Conservation (phyloP, 2,329 filamentous ascomycete species). For the Cryoendolithus antarcticus region DNA sequence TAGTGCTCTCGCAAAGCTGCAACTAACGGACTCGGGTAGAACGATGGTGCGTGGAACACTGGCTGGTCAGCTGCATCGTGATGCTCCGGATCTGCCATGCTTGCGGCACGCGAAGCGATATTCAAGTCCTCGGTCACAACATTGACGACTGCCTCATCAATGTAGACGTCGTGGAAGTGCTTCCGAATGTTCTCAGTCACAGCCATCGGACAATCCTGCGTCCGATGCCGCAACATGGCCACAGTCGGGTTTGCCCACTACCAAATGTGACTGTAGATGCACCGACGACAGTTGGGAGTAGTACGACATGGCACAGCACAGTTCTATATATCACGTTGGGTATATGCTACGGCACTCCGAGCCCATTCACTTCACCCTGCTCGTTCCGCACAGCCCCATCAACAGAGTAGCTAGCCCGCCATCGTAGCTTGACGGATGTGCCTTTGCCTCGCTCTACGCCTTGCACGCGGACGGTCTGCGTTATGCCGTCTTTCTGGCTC, state of each 20-base stretch:
- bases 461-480: slow-evolving; percentile 67
- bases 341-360: slow-evolving; percentile 43
- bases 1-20: slow-evolving; percentile 30
- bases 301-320: no score
- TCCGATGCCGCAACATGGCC: no score
- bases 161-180: slow-evolving; percentile 43
- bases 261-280: no score
- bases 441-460: slow-evolving; percentile 63
- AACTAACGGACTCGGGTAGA: slow-evolving; percentile 21
- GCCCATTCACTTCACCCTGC: slow-evolving; percentile 70
- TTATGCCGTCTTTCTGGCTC: slow-evolving; percentile 61
- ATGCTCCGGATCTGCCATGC: no score
- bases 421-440: slow-evolving; percentile 73
- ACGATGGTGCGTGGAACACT: slow-evolving; percentile 10
- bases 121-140: slow-evolving; percentile 7
- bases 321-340: no score
- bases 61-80: background rate
- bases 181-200: no score
- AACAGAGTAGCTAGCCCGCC: slow-evolving; percentile 71
- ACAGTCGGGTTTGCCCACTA: no score
- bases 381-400: slow-evolving; percentile 54
- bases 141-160: slow-evolving; percentile 62
- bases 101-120: no score
- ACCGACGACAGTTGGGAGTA: no score
- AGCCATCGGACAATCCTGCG: no score